Evolutionary conservation across 768 basidiomycete species (phyloP), one percentile per base, ranked within the genome.

Genomic region (Agrocybe chaxingu): DNA sequence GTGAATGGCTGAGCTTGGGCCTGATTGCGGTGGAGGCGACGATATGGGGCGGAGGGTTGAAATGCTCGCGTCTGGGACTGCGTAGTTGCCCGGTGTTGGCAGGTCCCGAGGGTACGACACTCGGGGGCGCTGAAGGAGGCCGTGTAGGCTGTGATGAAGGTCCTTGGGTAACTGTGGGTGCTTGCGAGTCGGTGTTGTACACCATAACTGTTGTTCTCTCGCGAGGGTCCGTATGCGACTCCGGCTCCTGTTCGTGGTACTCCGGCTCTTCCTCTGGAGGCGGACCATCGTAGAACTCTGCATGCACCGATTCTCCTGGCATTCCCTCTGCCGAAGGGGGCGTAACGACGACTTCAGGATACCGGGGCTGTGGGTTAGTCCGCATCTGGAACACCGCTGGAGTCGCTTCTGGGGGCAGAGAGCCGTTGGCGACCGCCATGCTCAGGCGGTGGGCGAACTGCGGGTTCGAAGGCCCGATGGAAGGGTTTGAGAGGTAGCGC

Each of bases 401-500:
- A 39, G 51, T 58, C 33, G 52, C 55, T 33, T 66, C 64, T 8
- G 66, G 53, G 48, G 67, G 69, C 2, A 59, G 45, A 16, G 47
- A 36, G 18, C 59, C 59, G 47, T 56, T 69, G 53, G 47, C 62
- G 42, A 57, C 66, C 57, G 62, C 62, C 63, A 70, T 71, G 39
- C 65, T 63, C 39, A 65, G 47, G 32, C 66, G 57, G 42, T 69
- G 65, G 4, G 66, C 64, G 47, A 70, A 70, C 40, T 65, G 64
- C 24, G 65, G 61, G 35, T 65, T 65, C 3, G 69, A 66, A 8
- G 68, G 69, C 29, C 68, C 66, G 7, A 70, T 70, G n/a, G 70
- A 62, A 16, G 71, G 72, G 50, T 70, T 71, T 5, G 70, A 69
- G 10, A 61, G 65, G 37, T 74, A 74, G 47, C 63, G 53, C n/a